phyloP scores from a whole-genome alignment of 768 basidiomycete species.

The Roridomyces roridus region DNA sequence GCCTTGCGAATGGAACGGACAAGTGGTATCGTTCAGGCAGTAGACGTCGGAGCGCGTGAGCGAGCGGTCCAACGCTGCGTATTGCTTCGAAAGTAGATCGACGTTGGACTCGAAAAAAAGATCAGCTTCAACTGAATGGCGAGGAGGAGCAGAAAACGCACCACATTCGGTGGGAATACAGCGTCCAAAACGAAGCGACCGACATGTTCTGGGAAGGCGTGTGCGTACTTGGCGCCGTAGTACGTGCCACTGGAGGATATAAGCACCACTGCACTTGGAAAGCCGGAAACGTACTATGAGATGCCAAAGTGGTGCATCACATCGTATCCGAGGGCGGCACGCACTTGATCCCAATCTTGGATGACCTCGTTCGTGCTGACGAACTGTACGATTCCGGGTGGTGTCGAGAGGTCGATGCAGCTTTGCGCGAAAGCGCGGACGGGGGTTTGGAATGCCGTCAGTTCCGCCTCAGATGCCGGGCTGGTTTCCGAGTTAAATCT shows the following conservation, averaged over 20 bases:
- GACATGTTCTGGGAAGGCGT: constrained; percentile 11
- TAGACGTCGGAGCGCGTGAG: constrained; percentile 13
- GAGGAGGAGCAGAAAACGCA: neutral
- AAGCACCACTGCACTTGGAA: neutral
- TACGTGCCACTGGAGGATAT: constrained; percentile 15
- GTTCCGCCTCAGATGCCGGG: neutral
- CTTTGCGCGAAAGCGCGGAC: constrained; percentile 7
- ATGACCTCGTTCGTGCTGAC: constrained; percentile 11
- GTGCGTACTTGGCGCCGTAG: constrained; percentile 5
- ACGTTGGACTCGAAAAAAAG: constrained; percentile 5
- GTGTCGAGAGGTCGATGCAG: constrained; percentile 9
- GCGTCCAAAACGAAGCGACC: constrained; percentile 15
- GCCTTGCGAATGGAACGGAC: constrained; percentile 10
- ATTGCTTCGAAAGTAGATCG: constrained; percentile 4
- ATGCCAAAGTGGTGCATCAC: constrained; percentile 11
- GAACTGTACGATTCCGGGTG: constrained; percentile 5
- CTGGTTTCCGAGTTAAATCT: neutral
- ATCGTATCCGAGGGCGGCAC: constrained; percentile 16
- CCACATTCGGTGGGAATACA: constrained; percentile 5
- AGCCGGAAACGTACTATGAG: constrained; percentile 13
- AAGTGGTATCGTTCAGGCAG: constrained; percentile 4
- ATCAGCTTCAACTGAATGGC: no score
- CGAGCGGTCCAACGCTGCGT: constrained; percentile 7
- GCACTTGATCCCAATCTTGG: constrained; percentile 18
- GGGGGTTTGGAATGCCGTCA: constrained; percentile 3